Evolutionary conservation across 129 eudicot genomes (phyloP).

Genomic region (Erigeron canadensis): DNA sequence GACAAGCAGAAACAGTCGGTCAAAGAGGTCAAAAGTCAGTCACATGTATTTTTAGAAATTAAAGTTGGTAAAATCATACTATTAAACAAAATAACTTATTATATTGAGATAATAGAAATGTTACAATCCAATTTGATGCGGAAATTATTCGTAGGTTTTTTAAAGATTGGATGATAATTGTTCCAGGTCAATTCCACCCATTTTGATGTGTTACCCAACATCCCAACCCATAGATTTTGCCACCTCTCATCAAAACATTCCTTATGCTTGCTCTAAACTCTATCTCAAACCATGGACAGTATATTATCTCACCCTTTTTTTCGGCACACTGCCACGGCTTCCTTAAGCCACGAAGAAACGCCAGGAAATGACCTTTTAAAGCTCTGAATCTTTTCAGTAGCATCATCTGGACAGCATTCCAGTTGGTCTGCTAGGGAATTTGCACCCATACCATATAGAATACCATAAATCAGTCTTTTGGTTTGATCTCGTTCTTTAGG

Average conservation of each 20-base stretch:
- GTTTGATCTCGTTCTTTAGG: constrained; percentile 88
- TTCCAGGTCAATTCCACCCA: background rate
- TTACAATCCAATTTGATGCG: background rate
- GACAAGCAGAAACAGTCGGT: background rate
- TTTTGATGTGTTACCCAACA: background rate
- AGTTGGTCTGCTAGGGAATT: constrained; percentile 85
- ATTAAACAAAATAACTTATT: background rate
- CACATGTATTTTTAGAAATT: background rate
- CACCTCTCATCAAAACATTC: background rate
- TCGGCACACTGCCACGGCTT: constrained; percentile 71
- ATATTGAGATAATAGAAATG: background rate
- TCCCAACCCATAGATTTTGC: background rate
- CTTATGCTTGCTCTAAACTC: background rate
- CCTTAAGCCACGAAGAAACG: constrained; percentile 92
- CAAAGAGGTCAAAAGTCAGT: background rate
- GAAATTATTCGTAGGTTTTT: too few species aligned
- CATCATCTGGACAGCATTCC: constrained; percentile 82
- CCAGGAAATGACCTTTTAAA: constrained; percentile 87
- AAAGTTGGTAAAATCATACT: background rate
- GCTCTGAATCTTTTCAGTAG: constrained; percentile 71
- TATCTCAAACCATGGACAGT: background rate
- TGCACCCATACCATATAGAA: constrained; percentile 92
- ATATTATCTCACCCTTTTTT: constrained; percentile 63
- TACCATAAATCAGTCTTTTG: constrained; percentile 84
- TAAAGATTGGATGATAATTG: background rate